Percentiles rank a stretch among this genome's conserved stretches.
Evolutionary conservation across 148 eudicot species (phyloP).

Genomic region (Arctostaphylos glauca): DNA sequence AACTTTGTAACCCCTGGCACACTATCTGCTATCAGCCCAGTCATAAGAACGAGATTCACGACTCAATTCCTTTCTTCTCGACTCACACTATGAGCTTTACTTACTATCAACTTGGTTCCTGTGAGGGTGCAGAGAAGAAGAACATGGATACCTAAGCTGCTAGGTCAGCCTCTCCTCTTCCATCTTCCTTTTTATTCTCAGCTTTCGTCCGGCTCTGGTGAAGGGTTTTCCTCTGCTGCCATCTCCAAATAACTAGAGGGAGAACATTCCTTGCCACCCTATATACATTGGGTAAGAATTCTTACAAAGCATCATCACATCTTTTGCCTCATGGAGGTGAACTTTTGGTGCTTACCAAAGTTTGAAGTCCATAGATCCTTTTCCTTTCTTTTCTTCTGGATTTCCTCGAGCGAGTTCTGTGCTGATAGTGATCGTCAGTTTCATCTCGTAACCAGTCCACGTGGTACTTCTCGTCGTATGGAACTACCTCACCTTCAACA

Average conservation of each 20-base stretch:
- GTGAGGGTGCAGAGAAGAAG: too few species aligned
- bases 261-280: neutral
- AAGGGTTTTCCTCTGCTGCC: too few species aligned
- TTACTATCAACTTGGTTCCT: too few species aligned
- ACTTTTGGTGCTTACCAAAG: neutral
- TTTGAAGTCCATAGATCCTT: neutral
- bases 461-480: slow-evolving; percentile 31
- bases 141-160: too few species aligned
- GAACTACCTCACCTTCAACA: slow-evolving; percentile 28
- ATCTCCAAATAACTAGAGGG: neutral
- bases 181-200: too few species aligned
- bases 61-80: too few species aligned
- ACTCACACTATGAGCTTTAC: too few species aligned
- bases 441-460: slow-evolving; percentile 23
- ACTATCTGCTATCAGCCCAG: too few species aligned
- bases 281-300: neutral
- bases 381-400: slow-evolving; percentile 15
- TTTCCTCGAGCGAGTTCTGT: slow-evolving; percentile 17
- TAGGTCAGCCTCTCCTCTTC: too few species aligned
- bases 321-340: neutral
- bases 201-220: too few species aligned
- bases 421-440: neutral
- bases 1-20: neutral
- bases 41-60: too few species aligned
- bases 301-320: neutral